Evolutionary conservation across 352 stramenopile genomes (phyloP), one percentile per base, ranked within the genome.

Genomic region (Pythium periplocum): DNA sequence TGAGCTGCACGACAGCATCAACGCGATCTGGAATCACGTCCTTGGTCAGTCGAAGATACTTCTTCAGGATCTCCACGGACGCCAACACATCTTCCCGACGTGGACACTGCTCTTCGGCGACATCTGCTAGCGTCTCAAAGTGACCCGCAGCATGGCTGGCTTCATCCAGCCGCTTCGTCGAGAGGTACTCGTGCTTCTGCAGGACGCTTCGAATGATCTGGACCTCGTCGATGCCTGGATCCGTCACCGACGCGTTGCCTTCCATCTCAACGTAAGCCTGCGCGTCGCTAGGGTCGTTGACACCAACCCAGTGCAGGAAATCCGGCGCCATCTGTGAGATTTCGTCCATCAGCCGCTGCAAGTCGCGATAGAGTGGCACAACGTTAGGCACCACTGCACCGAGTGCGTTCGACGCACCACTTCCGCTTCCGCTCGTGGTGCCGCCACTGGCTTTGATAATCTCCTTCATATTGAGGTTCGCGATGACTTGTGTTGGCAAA

Each of bases 171-270:
- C 69, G 72, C 53, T 81, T 85, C 9, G 81, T 83, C 31, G 68
- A 77, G 38, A 91, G 61, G 30, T 76, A 90, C 30, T 79, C 83
- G 54, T 91, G 81, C 54, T 90, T 93, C 55, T 91, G 73, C 6
- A 93, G 66, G 44, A 93, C 83, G 26, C 73, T 80, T 41, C 78
- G 80, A 45, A 93, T 90, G 53, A 93, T 90, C 59, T 90, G 80
- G 26, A 83, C 69, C 50, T 93, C 83, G 52, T 93, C 83, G 43
- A 93, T 83, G 41, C 78, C 80, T 40, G 78, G 65, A 46, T 93
- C 83, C 0, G 74, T 89, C 53, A 90, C 83, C 3, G 73, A 78
- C n/a, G 77, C 75, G 44, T 87, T 88, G 38, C 75, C 83, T 53
- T 93, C 80, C 37, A 90, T 63, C 47, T 93, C 78, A 9, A 82